Evolutionary conservation across 495 filamentous ascomycete genomes (phyloP).

Genomic region (Pseudomonodictys pantanalensis): DNA sequence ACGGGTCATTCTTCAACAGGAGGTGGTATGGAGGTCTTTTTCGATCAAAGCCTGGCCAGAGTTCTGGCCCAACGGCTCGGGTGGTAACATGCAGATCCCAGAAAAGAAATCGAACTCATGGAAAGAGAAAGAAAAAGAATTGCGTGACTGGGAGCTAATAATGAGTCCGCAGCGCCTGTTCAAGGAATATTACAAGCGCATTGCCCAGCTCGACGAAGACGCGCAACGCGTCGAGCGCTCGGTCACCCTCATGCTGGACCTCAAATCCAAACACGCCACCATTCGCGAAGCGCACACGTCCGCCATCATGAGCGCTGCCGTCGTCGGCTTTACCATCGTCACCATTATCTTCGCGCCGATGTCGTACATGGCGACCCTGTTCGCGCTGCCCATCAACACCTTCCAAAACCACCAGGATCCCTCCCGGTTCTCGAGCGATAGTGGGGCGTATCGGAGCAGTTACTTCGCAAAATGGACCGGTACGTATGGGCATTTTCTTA

Average conservation of each 20-base stretch:
- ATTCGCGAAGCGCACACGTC: constrained; percentile 32
- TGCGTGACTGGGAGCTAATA: not conserved
- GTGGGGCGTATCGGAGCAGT: too few relatives aligned
- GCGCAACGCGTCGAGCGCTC: constrained; percentile 4
- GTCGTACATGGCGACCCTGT: constrained; percentile 37
- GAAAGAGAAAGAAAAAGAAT: not conserved
- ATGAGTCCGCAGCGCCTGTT: not conserved
- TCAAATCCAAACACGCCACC: constrained; percentile 37
- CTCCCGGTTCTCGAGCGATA: too few relatives aligned
- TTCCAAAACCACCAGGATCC: too few relatives aligned
- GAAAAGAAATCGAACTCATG: not conserved
- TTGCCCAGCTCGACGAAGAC: constrained; percentile 4
- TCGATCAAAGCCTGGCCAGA: not conserved
- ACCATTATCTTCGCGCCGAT: constrained; percentile 43
- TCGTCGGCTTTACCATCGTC: constrained; percentile 40
- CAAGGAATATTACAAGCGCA: constrained; percentile 1
- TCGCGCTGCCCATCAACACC: constrained; percentile 35
- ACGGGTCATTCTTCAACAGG: not conserved
- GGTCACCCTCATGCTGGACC: not conserved
- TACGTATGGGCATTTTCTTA: too few relatives aligned
- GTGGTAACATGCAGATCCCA: too few relatives aligned
- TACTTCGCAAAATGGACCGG: too few relatives aligned
- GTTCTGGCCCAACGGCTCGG: not conserved
- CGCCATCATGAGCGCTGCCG: constrained; percentile 30
- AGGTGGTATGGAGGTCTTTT: not conserved